These are phyloP conservation scores for Gossypium davidsonii DNA, from an alignment of 441 rosid species.

Conservation along the genomic window DNA sequence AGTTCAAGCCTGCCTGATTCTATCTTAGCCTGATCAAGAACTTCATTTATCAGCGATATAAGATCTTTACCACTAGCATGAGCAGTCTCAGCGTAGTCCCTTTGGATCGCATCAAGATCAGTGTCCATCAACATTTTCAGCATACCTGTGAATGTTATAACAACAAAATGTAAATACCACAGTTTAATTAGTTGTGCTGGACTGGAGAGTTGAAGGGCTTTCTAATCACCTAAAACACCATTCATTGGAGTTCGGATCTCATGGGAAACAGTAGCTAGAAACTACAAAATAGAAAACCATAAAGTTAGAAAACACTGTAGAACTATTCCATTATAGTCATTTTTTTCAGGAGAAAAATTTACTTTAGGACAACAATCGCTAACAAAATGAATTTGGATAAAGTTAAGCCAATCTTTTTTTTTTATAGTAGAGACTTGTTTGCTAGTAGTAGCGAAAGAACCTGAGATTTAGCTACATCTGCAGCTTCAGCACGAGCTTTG, in stretches of 20 bases:
- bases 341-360: neutral
- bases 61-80: conserved; percentile 82
- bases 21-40: conserved; percentile 97
- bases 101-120: conserved; percentile 64
- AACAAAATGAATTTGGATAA: neutral
- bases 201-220: conserved; percentile 6
- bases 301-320: conserved; percentile 9
- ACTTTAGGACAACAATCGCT: neutral
- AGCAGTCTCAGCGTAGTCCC: conserved; percentile 84
- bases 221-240: conserved; percentile 76
- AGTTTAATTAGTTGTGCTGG: conserved; percentile 12
- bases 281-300: conserved; percentile 41
- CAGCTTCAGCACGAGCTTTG: conserved; percentile 93
- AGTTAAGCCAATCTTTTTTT: conserved; percentile 13
- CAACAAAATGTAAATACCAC: conserved; percentile 17
- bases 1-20: conserved; percentile 94
- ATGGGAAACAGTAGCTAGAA: conserved; percentile 94
- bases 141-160: conserved; percentile 52
- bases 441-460: conserved; percentile 27
- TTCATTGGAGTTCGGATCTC: conserved; percentile 98
- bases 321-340: neutral
- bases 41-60: conserved; percentile 73
- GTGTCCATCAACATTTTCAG: conserved; percentile 91
- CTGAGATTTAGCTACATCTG: conserved; percentile 98
- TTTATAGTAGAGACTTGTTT: conserved; percentile 3